Evolutionary conservation across 352 stramenopile species (phyloP).

Genomic region (Pythium dissotocum): DNA sequence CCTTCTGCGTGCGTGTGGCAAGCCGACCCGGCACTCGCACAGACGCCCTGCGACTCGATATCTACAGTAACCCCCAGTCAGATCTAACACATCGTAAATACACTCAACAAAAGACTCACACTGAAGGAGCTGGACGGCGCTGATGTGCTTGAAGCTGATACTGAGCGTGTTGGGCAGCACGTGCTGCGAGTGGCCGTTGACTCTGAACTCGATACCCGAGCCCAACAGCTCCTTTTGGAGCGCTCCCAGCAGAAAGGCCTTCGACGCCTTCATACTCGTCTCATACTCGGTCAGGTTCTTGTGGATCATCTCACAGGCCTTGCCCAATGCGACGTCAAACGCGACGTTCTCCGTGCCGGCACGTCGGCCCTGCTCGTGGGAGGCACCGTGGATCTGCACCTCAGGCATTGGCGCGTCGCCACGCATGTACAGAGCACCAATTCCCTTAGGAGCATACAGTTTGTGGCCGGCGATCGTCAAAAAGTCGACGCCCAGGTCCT

Average conservation of each 20-base stretch:
- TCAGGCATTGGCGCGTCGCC: constrained; percentile 37
- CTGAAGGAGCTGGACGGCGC: constrained; percentile 83
- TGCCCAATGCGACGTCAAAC: constrained; percentile 92
- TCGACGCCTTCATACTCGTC: constrained; percentile 62
- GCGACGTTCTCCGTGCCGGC: constrained; percentile 97
- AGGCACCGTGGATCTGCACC: constrained; percentile 90
- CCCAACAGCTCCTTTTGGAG: constrained; percentile 51
- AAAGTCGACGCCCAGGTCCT: constrained; percentile 90
- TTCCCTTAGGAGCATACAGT: constrained; percentile 95
- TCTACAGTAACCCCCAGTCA: constrained; percentile 23
- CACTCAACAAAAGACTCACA: constrained; percentile 33
- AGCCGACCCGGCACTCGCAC: constrained; percentile 91
- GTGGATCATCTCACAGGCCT: constrained; percentile 71
- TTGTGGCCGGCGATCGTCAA: constrained; percentile 98
- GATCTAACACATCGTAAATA: neutral
- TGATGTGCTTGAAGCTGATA: constrained; percentile 90
- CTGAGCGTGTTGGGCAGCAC: constrained; percentile 97
- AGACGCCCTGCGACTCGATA: constrained; percentile 85
- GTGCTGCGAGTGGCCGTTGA: constrained; percentile 83
- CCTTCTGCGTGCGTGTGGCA: constrained; percentile 87
- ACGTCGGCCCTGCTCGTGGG: constrained; percentile 91
- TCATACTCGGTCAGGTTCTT: constrained; percentile 76
- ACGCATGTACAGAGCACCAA: constrained; percentile 82
- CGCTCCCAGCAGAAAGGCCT: constrained; percentile 51
- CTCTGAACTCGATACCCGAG: constrained; percentile 54